A percentile compares a stretch with the other conserved stretches of the same genome.
Conservation (phyloP, 73 alveolate species). For the Tetrahymena thermophila region DNA sequence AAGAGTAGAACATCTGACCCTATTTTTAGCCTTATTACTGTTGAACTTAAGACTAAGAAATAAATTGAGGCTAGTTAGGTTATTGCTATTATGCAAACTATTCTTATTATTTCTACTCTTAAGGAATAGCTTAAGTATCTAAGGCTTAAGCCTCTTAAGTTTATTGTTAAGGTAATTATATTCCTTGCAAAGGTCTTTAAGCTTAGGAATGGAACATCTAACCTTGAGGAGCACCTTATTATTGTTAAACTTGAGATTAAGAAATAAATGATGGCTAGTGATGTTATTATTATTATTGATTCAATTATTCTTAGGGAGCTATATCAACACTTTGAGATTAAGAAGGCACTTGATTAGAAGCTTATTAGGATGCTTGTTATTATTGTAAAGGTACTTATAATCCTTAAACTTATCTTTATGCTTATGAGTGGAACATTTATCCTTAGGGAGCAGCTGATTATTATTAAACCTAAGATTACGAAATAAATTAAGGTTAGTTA, state of each 20-base stretch:
- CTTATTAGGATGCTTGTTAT: too few relatives aligned
- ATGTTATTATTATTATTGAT: background rate
- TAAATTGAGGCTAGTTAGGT: too few relatives aligned
- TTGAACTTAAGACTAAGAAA: too few relatives aligned
- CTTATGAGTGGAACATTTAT: background rate
- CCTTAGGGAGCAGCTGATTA: background rate
- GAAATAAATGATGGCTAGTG: background rate
- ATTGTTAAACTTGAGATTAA: background rate
- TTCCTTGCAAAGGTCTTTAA: background rate
- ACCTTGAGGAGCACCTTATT: background rate
- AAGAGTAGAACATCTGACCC: too few relatives aligned
- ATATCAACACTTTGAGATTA: too few relatives aligned
- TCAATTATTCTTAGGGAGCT: too few relatives aligned
- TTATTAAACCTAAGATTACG: background rate
- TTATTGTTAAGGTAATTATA: background rate
- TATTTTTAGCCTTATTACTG: too few relatives aligned
- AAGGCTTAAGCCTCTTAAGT: background rate
- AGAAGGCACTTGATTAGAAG: too few relatives aligned
- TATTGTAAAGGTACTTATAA: background rate
- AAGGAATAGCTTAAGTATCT: background rate
- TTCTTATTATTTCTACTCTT: too few relatives aligned
- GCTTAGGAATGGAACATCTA: background rate
- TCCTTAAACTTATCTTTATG: background rate
- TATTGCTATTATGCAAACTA: too few relatives aligned
- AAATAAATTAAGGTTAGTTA: background rate